Evolutionary conservation across 2,329 filamentous ascomycete genomes (phyloP), one percentile per base, ranked within the genome.

Genomic region (Xylaria hypoxylon): DNA sequence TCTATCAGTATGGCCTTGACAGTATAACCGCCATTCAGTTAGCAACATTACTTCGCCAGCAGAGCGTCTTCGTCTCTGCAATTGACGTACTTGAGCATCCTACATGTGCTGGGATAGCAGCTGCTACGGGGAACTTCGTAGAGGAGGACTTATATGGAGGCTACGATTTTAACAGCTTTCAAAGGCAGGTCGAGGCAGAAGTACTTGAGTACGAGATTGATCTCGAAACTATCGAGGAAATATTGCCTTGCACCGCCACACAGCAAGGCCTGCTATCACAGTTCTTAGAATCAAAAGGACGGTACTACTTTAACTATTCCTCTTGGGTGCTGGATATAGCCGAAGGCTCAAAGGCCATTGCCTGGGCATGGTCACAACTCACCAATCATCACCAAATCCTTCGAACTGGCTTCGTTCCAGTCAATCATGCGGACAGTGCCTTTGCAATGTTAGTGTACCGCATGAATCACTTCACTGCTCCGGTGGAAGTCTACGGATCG

Each of bases 1-100:
- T 98, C 55, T 97, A 95, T 73, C 89, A 91, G 64, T 86, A 97
- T n/a, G 95, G 95, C 0, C 81, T 97, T 3, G 94, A 97, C 78
- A 97, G 94, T 76, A 96, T 98, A 73, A 94, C 91, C 67, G 92
- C 93, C 0, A 85, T 90, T 5, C 94, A 97, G 74, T 83, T 97
- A 10, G 92, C 93, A 0, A 85, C 87, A 1, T 80, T 84, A 28
- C 81, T 97, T 17, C 87, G 90, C 19, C 85, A 83, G 44, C 73
- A 84, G 19, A 89, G 89, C 0, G 80, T 89, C 44, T 74, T 77
- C 1, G 78, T 94, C 0, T 87, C 88, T 1, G 89, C 92, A 0
- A 86, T 88, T 1, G 92, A 97, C 76, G 88, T 97, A 15, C 85
- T 97, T 60, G 89, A 92, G 72, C 83, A 83, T 62, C 83, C 85